Percentiles rank a stretch among this genome's conserved stretches.
Conservation (phyloP, 768 basidiomycete genomes). For the Amanita pseudoporphyria region DNA sequence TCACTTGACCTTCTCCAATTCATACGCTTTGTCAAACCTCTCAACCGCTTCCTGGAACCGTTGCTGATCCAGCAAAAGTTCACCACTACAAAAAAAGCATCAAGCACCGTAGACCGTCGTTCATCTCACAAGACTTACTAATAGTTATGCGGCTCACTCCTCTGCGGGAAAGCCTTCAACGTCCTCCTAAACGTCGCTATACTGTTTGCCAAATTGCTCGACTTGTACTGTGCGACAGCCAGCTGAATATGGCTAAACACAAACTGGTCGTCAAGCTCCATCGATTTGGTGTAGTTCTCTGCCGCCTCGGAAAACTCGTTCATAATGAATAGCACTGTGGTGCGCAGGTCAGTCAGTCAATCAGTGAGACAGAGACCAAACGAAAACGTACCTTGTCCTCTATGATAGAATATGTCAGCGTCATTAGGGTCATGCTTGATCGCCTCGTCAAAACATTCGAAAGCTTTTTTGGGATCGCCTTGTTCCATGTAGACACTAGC, state of each 20-base stretch:
- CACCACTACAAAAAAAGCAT: slow-evolving; percentile 50
- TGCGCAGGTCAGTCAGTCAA: background rate
- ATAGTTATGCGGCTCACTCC: slow-evolving; percentile 90
- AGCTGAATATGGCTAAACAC: slow-evolving; percentile 97
- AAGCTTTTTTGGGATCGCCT: slow-evolving; percentile 68
- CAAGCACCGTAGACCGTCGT: background rate
- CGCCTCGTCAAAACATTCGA: slow-evolving; percentile 88
- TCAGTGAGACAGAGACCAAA: background rate
- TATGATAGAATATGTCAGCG: slow-evolving; percentile 97
- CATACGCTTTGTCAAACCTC: slow-evolving; percentile 87
- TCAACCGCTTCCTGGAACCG: slow-evolving; percentile 83
- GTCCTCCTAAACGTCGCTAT: slow-evolving; percentile 89
- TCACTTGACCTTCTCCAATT: slow-evolving; percentile 73
- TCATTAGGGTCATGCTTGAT: slow-evolving; percentile 74
- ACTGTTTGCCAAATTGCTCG: slow-evolving; percentile 62
- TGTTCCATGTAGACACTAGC: slow-evolving; percentile 98
- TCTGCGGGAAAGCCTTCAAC: slow-evolving; percentile 73
- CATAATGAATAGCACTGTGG: slow-evolving; percentile 86
- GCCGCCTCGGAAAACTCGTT: slow-evolving; percentile 81
- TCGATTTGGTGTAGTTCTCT: slow-evolving; percentile 85
- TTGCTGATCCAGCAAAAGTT: slow-evolving; percentile 87
- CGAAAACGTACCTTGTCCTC: slow-evolving; percentile 70
- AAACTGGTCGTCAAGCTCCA: slow-evolving; percentile 76
- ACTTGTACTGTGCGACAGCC: slow-evolving; percentile 96
- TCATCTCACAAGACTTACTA: slow-evolving; percentile 46